Evolutionary conservation across 352 stramenopile species (phyloP), one percentile per base, ranked within the genome.

Genomic region (Pythium myriotylum): DNA sequence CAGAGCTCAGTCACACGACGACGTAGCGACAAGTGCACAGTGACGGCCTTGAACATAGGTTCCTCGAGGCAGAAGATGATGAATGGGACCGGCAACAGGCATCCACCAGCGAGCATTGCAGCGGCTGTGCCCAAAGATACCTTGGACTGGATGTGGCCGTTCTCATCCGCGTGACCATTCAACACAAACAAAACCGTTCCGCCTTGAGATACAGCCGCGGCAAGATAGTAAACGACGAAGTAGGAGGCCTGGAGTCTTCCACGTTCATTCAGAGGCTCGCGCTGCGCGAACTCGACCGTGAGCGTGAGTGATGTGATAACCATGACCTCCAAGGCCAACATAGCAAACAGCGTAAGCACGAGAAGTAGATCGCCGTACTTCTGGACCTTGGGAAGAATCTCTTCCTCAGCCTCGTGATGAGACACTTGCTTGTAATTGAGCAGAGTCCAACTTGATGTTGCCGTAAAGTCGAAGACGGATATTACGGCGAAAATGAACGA

Each of bases 231-330:
- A 10, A 87, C 20, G 4, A 77, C 51, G n/a, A 86, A 51, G 41
- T 77, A 81, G 27, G 68, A 39, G 4, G 62, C 67, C 20, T 80
- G 76, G 19, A 89, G 52, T 10, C 73, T 69, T n/a, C 80, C 80
- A 9, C 80, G 74, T 47, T 76, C 51, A 24, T 70, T 54, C 19
- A 86, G 50, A 40, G 63, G 62, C 33, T 89, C 80, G 3, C 77
- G 63, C 39, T 89, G 80, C 45, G 74, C 80, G 16, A 82, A 79
- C 33, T 77, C 76, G 27, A 88, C 68, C 7, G 78, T 71, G 20
- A 82, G 50, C 14, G 77, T 68, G 23, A 85, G 59, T 1, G 78
- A 75, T 2, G 59, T 40, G 23, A 85, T 65, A 57, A 63, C 81
- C 53, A 73, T 64, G 6, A 85, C 20, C 47, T 86, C 65, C 3